A percentile compares a stretch with the other conserved stretches of the same genome.
These are phyloP conservation scores for Gamarada debralockiae DNA, from an alignment of 495 filamentous ascomycete species.

Conservation along the genomic window DNA sequence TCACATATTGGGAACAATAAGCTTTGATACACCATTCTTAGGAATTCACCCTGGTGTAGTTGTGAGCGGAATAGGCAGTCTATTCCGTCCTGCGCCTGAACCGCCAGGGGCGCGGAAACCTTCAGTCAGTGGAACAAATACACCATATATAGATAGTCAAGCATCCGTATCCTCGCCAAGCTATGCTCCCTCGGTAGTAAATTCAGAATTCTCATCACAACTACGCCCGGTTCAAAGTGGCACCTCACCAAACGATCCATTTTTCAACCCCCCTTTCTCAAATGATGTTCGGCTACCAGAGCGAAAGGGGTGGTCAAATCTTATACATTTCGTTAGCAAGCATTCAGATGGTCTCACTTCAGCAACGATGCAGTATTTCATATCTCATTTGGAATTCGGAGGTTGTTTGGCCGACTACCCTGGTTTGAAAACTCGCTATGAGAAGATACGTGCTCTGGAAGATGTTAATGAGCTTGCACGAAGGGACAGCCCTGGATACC, in stretches of 20 bases:
- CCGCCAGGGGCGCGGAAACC: conserved; percentile 17
- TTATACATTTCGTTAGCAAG: conserved; percentile 77
- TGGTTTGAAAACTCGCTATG: conserved; percentile 66
- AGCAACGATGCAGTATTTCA: conserved; percentile 68
- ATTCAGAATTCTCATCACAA: conserved; percentile 11
- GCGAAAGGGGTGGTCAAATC: conserved; percentile 59
- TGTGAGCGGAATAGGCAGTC: conserved; percentile 68
- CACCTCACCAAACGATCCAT: conserved; percentile 44
- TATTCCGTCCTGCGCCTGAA: conserved; percentile 60
- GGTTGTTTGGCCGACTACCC: conserved; percentile 72
- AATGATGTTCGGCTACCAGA: conserved; percentile 67
- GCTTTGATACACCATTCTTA: conserved; percentile 81
- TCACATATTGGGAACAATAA: conserved; percentile 76
- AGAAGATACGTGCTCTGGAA: conserved; percentile 62
- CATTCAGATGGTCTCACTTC: conserved; percentile 63
- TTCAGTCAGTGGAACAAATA: conserved; percentile 7
- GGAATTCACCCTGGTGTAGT: conserved; percentile 90
- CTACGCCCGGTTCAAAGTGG: conserved; percentile 11
- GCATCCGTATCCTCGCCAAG: conserved; percentile 12
- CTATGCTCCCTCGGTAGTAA: conserved; percentile 13
- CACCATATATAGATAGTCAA: conserved; percentile 9
- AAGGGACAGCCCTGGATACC: conserved; percentile 7
- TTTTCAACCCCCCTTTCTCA: conserved; percentile 67
- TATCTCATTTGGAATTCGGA: conserved; percentile 80
- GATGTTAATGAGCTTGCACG: conserved; percentile 46